Base-by-base conservation (phyloP, 2,329 filamentous ascomycete species). In the Trichoderma gracile region DNA sequence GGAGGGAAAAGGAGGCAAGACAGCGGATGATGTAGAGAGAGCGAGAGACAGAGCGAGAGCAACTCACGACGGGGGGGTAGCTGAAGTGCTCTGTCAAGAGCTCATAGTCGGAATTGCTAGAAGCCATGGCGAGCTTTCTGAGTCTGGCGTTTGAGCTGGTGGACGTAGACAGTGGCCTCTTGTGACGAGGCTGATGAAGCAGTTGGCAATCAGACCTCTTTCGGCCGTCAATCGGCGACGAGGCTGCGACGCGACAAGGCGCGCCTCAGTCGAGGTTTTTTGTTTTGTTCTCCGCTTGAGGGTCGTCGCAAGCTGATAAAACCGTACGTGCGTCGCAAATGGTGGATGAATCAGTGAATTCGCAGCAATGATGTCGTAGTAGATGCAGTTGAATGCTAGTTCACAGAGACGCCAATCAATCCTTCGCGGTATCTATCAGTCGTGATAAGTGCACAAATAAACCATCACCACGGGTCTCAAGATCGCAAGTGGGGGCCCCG, bases 31-130 rank as follows among this genome's bases (percentile, higher is more conserved):
- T 33, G 30, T 9, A 6, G 7, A 30, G 27, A 14, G 23, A 25
- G 5, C 2, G 2, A 54, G 62, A 38, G 65, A 42, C 68, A 33
- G 47, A 17, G 65, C n/a, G n/a, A 60, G 57, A 53, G 60, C 56
- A 27, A 81, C 90, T 73, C 78, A 96, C 93, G 69, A 97, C 86
- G 30, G 94, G 95, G 1, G 95, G 94, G 72, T 97, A 97, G 69
- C 92, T 91, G 72, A 99, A 91, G 75, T 99, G 95, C 82, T 98
- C 95, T 2, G 95, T 97, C 67, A 98, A 84, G 71, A 98, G 85
- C 74, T 87, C 85, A 40, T 83, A 86, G 69, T 87, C 84, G 55
- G 83, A 79, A 68, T 72, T 73, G 66, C 75, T 76, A 69, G 76
- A 68, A 6, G 72, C 66, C 75, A 77, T 78, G 68, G 49, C 23